Percentiles rank a stretch among this genome's conserved stretches.
These are phyloP conservation scores for Dipodascopsis tothii DNA, from an alignment of 805 yeast genomes.

Conservation along the genomic window DNA sequence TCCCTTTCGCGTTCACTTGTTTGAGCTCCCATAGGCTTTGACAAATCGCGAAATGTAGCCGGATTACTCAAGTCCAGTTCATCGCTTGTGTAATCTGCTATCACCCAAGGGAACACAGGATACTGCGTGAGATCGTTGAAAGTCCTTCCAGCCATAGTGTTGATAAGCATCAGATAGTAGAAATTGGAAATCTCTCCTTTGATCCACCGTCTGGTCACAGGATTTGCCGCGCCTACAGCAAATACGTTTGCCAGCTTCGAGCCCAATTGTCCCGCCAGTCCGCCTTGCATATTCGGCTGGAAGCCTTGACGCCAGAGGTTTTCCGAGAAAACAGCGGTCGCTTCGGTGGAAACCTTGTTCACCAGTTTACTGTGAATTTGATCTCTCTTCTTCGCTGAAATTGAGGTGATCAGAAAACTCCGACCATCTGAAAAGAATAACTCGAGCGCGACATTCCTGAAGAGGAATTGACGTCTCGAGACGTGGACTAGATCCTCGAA, in stretches of 20 bases:
- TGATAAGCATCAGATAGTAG: slow-evolving; percentile 68
- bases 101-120: slow-evolving; percentile 88
- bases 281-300: slow-evolving; percentile 21
- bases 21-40: slow-evolving; percentile 92
- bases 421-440: slow-evolving; percentile 67
- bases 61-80: slow-evolving; percentile 59
- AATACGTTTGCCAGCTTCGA: slow-evolving; percentile 43
- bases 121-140: slow-evolving; percentile 85
- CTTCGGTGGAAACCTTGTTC: slow-evolving; percentile 39
- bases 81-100: slow-evolving; percentile 71
- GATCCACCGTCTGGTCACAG: slow-evolving; percentile 65
- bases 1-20: slow-evolving; percentile 48
- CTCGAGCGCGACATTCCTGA: slow-evolving; percentile 76
- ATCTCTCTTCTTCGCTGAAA: slow-evolving; percentile 49
- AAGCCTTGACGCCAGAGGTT: slow-evolving; percentile 18
- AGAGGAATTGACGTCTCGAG: slow-evolving; percentile 65
- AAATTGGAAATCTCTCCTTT: slow-evolving; percentile 75
- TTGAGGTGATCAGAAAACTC: slow-evolving; percentile 60
- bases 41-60: slow-evolving; percentile 58
- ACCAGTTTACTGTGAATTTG: slow-evolving; percentile 44
- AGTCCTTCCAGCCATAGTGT: slow-evolving; percentile 81
- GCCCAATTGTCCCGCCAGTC: slow-evolving; percentile 33
- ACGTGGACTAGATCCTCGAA: slow-evolving; percentile 52
- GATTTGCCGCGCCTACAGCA: slow-evolving; percentile 29
- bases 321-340: slow-evolving; percentile 27